Evolutionary conservation across 164 flowering plant species (phyloP).

Genomic region (Magnolia officinalis): DNA sequence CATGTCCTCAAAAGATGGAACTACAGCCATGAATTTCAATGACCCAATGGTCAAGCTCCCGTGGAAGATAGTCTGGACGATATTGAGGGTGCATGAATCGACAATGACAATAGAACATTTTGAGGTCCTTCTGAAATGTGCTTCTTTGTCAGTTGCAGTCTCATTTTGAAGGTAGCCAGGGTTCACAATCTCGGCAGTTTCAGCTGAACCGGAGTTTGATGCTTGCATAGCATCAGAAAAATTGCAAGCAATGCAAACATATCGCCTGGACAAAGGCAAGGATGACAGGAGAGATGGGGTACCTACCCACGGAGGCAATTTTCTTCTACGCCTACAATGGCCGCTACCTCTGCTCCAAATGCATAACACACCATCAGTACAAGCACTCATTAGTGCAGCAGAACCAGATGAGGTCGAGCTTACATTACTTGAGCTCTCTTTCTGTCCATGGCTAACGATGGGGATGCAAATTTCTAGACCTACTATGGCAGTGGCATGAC

Average conservation of each 20-base stretch:
- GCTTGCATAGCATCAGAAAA: conserved; percentile 11
- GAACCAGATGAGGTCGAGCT: conserved; percentile 26
- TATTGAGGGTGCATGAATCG: conserved; percentile 72
- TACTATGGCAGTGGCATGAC: conserved; percentile 70
- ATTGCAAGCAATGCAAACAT: conserved; percentile 68
- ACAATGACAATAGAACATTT: conserved; percentile 72
- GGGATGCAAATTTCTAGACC: conserved; percentile 78
- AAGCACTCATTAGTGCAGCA: conserved; percentile 72
- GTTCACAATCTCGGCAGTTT: conserved; percentile 29
- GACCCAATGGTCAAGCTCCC: conserved; percentile 67
- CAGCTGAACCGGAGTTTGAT: conserved; percentile 27
- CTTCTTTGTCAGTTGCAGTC: conserved; percentile 30
- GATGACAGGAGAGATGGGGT: conserved; percentile 54
- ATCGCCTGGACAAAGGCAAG: conserved; percentile 61
- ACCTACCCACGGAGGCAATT: conserved; percentile 85
- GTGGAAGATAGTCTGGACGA: conserved; percentile 72
- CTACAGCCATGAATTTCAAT: conserved; percentile 58
- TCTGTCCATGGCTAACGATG: conserved; percentile 28
- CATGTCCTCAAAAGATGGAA: conserved; percentile 36
- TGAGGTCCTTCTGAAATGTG: conserved; percentile 29
- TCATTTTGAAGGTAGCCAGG: conserved; percentile 9
- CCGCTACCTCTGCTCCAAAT: conserved; percentile 93
- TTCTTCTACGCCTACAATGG: conserved; percentile 80
- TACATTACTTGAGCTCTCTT: conserved; percentile 26
- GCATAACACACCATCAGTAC: conserved; percentile 89